phyloP scores from a whole-genome alignment of 805 yeast species.

The Alloascoidea africana region DNA sequence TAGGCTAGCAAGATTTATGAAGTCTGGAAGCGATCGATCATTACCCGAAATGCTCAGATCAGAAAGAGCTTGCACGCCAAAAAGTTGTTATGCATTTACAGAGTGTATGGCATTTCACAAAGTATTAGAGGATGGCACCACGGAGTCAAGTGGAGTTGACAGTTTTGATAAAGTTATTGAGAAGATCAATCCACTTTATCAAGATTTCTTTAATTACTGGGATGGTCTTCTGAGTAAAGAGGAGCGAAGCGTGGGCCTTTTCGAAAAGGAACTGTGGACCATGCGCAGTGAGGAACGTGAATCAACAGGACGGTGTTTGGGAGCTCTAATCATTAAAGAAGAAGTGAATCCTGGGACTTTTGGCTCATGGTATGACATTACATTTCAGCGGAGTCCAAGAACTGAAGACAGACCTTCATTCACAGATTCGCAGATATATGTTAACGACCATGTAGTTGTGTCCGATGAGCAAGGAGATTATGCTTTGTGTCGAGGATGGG shows the following conservation, averaged over 20 bases:
- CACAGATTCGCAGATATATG: slow-evolving; percentile 30
- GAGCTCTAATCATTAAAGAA: slow-evolving; percentile 29
- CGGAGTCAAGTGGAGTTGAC: slow-evolving; percentile 36
- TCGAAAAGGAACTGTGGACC: slow-evolving; percentile 58
- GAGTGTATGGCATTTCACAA: slow-evolving; percentile 21
- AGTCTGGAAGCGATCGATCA: slow-evolving; percentile 15
- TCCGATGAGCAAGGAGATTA: slow-evolving; percentile 76
- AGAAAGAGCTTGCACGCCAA: not conserved
- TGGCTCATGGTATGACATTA: no score
- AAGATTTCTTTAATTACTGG: slow-evolving; percentile 57
- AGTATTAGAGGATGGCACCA: slow-evolving; percentile 41
- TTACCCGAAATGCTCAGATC: not conserved
- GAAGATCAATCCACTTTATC: slow-evolving; percentile 33
- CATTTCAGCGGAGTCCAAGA: not conserved
- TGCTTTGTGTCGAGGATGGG: slow-evolving; percentile 50
- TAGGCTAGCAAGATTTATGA: slow-evolving; percentile 41
- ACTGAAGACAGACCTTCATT: slow-evolving; percentile 7
- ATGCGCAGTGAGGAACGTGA: slow-evolving; percentile 46
- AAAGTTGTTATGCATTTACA: not conserved
- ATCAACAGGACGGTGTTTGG: slow-evolving; percentile 42
- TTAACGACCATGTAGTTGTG: slow-evolving; percentile 50
- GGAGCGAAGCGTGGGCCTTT: slow-evolving; percentile 36
- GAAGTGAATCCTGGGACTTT: no score
- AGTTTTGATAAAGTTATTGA: slow-evolving; percentile 32
- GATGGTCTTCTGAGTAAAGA: slow-evolving; percentile 59